A percentile compares a stretch with the other conserved stretches of the same genome.
Evolutionary conservation across 1,139 yeast species (phyloP).

Genomic region (Candida sojae): DNA sequence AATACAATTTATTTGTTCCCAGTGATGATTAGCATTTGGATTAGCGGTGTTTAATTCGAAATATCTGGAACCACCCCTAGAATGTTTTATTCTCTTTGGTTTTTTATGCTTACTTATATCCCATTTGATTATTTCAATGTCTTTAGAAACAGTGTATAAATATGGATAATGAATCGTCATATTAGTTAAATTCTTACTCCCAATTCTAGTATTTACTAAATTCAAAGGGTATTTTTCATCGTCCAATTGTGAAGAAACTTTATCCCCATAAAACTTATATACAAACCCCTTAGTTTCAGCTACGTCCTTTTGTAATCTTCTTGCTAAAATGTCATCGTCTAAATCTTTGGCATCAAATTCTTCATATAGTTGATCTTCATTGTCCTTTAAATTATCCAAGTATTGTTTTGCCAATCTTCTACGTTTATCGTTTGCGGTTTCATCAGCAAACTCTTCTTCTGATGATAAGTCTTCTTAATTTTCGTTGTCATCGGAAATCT

Average conservation of each 20-base stretch:
- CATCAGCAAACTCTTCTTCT: conserved; percentile 72
- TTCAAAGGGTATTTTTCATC: conserved; percentile 16
- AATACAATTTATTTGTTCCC: conserved; percentile 71
- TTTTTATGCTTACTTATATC: conserved; percentile 39
- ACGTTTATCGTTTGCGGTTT: conserved; percentile 90
- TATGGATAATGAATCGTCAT: conserved; percentile 56
- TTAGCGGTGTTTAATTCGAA: conserved; percentile 32
- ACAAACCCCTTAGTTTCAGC: conserved; percentile 87
- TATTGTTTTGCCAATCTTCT: conserved; percentile 93
- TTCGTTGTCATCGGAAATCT: conserved; percentile 22
- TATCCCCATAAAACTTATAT: conserved; percentile 65
- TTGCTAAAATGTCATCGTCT: conserved; percentile 81
- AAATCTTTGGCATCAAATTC: conserved; percentile 89
- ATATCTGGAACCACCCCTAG: conserved; percentile 61
- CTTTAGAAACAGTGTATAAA: conserved; percentile 84
- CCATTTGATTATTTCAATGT: conserved; percentile 80
- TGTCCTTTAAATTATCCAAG: conserved; percentile 71
- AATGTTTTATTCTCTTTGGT: conserved; percentile 65
- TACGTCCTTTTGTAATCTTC: conserved; percentile 82
- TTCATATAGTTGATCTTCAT: conserved; percentile 45
- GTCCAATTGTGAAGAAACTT: conserved; percentile 43
- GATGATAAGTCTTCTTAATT: conserved; percentile 42
- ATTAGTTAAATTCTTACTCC: conserved; percentile 58
- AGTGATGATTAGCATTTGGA: conserved; percentile 62
- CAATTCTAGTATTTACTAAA: conserved; percentile 53